These are phyloP conservation scores for Crotalaria pallida DNA, from an alignment of 306 rosid species.

Conservation along the genomic window DNA sequence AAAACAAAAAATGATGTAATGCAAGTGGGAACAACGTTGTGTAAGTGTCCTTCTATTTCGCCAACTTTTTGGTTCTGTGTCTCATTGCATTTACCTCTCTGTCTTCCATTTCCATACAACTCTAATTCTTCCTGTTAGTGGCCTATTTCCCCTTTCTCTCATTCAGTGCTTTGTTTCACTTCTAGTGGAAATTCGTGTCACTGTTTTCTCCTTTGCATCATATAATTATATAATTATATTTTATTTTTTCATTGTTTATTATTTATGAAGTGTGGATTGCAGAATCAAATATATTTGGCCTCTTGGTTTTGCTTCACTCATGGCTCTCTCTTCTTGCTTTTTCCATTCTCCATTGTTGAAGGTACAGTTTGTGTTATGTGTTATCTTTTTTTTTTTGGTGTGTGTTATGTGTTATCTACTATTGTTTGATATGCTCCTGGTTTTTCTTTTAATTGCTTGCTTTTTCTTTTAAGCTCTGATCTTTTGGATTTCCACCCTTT, in stretches of 20 bases:
- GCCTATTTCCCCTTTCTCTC: background rate
- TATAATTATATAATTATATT: background rate
- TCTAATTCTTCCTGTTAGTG: constrained; percentile 24
- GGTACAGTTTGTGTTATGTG: constrained; percentile 51
- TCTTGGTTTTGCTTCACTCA: constrained; percentile 32
- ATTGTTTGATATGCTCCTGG: constrained; percentile 5
- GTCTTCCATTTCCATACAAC: constrained; percentile 25
- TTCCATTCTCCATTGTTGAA: constrained; percentile 42
- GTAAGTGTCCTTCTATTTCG: background rate
- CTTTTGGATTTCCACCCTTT: background rate
- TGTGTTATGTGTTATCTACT: background rate
- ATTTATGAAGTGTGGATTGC: constrained; percentile 29
- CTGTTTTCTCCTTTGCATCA: background rate
- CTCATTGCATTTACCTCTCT: constrained; percentile 18
- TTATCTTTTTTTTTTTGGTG: too few relatives aligned
- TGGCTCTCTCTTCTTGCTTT: constrained; percentile 54
- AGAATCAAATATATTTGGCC: constrained; percentile 8
- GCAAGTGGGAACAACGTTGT: constrained; percentile 2
- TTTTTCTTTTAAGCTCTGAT: background rate
- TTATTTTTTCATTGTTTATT: background rate
- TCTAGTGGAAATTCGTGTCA: constrained; percentile 21
- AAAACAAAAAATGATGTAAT: background rate
- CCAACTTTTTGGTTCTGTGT: constrained; percentile 10
- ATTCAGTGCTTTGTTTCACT: background rate
- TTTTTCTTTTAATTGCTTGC: background rate